These are phyloP conservation scores for Apiospora phragmitis DNA, from an alignment of 2,329 filamentous ascomycete genomes.

Conservation along the genomic window DNA sequence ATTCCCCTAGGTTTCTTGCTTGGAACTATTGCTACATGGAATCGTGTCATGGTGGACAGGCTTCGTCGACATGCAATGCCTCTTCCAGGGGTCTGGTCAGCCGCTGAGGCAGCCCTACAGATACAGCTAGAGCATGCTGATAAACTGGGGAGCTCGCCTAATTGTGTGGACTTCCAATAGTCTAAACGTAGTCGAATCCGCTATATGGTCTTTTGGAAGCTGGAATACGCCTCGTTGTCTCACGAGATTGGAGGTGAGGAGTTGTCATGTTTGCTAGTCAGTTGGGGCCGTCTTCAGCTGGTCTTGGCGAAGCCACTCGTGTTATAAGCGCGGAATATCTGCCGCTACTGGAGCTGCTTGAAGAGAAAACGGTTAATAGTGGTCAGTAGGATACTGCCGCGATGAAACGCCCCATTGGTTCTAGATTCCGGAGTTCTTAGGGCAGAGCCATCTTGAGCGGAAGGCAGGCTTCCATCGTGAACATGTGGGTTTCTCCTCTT, in stretches of 20 bases:
- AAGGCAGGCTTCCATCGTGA: neutral
- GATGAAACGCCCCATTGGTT: neutral
- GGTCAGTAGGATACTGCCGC: neutral
- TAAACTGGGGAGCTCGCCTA: neutral
- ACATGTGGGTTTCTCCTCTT: neutral
- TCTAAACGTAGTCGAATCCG: neutral
- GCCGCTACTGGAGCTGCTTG: neutral
- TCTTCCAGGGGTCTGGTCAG: neutral
- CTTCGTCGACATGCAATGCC: neutral
- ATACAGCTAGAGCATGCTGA: neutral
- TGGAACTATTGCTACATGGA: neutral
- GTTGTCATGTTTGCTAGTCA: neutral
- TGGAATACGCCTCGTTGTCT: neutral
- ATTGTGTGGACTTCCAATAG: neutral
- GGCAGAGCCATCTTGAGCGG: neutral
- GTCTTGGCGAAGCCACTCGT: neutral
- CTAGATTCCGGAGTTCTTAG: neutral
- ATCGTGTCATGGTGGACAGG: neutral
- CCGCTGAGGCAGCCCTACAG: slow-evolving; percentile 4
- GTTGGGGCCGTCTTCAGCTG: neutral
- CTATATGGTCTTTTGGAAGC: neutral
- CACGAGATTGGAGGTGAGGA: neutral
- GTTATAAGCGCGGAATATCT: neutral
- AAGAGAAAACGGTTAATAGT: neutral
- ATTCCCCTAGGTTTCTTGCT: neutral